Percentiles rank a stretch among this genome's conserved stretches.
Conservation (phyloP, 768 basidiomycete species). For the Russula emetica region DNA sequence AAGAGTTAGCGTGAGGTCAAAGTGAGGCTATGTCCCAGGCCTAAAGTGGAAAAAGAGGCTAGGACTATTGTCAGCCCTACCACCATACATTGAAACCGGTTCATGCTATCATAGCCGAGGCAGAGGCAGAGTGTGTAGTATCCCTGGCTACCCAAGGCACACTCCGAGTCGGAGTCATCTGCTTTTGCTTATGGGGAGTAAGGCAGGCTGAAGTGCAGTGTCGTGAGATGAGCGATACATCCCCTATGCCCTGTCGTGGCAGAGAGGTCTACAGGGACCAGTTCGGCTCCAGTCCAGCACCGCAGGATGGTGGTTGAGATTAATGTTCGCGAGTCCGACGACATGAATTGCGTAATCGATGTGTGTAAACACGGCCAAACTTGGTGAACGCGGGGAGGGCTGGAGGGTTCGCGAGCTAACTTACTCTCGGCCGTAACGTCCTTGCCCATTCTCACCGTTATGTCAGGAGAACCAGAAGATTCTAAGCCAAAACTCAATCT, state of each 20-base stretch:
- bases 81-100: neutral
- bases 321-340: too few relatives aligned
- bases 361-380: neutral
- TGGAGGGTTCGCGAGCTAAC: neutral
- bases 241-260: neutral
- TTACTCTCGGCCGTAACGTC: neutral
- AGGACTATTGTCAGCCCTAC: too few relatives aligned
- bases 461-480: constrained; percentile 23
- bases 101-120: neutral
- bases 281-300: too few relatives aligned
- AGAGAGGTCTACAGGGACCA: neutral
- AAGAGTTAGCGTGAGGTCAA: too few relatives aligned
- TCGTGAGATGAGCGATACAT: neutral
- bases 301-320: too few relatives aligned
- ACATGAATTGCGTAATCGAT: neutral
- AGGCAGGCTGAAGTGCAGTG: neutral
- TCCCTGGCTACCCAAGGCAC: neutral
- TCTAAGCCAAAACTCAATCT: constrained; percentile 26
- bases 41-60: too few relatives aligned
- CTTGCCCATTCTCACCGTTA: neutral
- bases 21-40: too few relatives aligned
- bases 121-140: neutral
- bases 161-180: neutral
- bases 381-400: too few relatives aligned
- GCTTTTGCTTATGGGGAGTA: neutral